Conservation (phyloP, 768 basidiomycete species). For the Mycena capillaripes region DNA sequence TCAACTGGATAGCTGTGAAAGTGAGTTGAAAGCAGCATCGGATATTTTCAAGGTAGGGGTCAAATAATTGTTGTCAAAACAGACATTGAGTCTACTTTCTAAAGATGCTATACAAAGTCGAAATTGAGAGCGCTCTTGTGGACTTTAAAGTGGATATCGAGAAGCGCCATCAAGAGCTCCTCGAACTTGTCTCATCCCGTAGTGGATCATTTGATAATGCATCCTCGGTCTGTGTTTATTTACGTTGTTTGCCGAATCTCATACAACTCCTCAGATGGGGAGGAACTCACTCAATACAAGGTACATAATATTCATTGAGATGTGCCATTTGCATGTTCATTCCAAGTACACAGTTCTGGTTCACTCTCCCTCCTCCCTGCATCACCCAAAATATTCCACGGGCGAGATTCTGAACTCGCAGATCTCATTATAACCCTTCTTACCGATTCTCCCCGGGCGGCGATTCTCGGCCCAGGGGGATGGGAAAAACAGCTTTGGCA, state of each 20-base stretch:
- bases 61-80: not conserved
- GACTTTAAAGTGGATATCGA: not conserved
- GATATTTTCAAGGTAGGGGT: not conserved
- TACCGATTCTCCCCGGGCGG: not conserved
- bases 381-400: constrained; percentile 4
- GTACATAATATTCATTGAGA: not conserved
- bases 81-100: too few relatives aligned
- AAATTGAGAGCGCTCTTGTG: not conserved
- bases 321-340: too few relatives aligned
- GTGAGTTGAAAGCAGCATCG: not conserved
- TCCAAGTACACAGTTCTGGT: not conserved
- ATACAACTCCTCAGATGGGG: too few relatives aligned
- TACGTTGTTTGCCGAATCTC: too few relatives aligned
- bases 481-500: constrained; percentile 19
- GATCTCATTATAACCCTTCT: not conserved
- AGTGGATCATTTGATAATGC: not conserved
- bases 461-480: constrained; percentile 24
- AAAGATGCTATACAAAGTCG: not conserved
- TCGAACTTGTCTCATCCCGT: constrained; percentile 8
- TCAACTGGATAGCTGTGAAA: constrained; percentile 1
- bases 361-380: constrained; percentile 1
- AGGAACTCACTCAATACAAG: too few relatives aligned
- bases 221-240: not conserved
- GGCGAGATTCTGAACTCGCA: not conserved
- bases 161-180: constrained; percentile 15